Base-by-base conservation (phyloP, 768 basidiomycete species). In the Sistotremastrum suecicum region DNA sequence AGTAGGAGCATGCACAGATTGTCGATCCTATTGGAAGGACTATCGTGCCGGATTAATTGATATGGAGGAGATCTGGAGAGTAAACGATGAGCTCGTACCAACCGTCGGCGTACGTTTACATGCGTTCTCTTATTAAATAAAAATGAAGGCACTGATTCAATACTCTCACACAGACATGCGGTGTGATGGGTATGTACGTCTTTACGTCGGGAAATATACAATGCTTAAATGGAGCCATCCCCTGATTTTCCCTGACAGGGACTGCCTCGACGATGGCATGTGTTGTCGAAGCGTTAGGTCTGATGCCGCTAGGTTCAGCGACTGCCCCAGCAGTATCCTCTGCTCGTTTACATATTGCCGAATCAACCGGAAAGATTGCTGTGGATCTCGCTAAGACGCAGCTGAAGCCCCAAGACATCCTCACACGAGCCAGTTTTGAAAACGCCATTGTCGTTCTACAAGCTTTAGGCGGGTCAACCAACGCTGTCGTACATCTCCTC, bases 201-300 rank as follows among this genome's bases (percentile, higher is more conserved):
- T 9, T 11, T 7, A 7, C 36, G 5, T 46, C 1, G 39, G 5
- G 33, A 9, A 31, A 29, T 9, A 5, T 31, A 32, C 35, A 4
- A 10, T 34, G 32, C 20, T 48, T 20, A n/a, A 20, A 12, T 9
- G 8, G 37, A 10, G 20, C 34, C 2, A 20, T 20, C 20, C 20
- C 20, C 20, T 20, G 20, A 20, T 20, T 20, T 20, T 20, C 20
- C 20, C 20, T 20, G 30, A 31, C 34, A 43, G 35, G 44, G 5
- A 52, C 51, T 9, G 57, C 57, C 5, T 58, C 57, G 3, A 58
- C 57, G 5, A 58, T 58, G 57, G 57, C 57, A 3, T 58, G 57
- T 42, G 35, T 58, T 37, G 49, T 50, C 8, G 57, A 58, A 46
- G 57, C 53, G 5, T 46, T 58, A 12, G 57, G 57, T 30, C 50